A percentile compares a stretch with the other conserved stretches of the same genome.
Evolutionary conservation across 495 filamentous ascomycete species (phyloP).

Genomic region (Staphylotrichum tortipilum): DNA sequence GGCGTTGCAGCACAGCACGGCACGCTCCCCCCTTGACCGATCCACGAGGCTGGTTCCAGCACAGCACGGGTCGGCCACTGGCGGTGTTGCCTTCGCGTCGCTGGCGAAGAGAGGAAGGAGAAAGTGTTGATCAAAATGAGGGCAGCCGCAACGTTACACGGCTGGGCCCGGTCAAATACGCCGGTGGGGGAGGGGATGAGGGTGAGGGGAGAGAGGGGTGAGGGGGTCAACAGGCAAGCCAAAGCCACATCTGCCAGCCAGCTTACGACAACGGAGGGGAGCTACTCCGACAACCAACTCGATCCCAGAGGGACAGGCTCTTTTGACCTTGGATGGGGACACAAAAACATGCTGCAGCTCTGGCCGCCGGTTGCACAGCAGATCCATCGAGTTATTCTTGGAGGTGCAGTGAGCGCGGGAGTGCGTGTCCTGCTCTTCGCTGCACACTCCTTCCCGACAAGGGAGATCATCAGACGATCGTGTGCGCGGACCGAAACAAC

Average conservation of each 20-base stretch:
- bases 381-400: no score
- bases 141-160: slow-evolving; percentile 26
- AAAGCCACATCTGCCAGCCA: no score
- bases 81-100: not conserved
- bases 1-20: not conserved
- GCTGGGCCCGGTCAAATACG: not conserved
- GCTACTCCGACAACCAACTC: no score
- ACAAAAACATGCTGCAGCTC: no score
- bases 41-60: slow-evolving; percentile 3
- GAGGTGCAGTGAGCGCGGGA: no score
- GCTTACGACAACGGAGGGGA: no score
- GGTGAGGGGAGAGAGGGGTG: no score
- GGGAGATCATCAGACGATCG: slow-evolving; percentile 1
- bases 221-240: no score
- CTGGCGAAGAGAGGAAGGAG: not conserved
- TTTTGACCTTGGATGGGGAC: no score
- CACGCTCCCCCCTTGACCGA: no score
- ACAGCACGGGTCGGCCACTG: slow-evolving; percentile 2
- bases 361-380: no score
- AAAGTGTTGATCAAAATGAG: slow-evolving; percentile 8
- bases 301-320: no score
- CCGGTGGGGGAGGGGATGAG: not conserved
- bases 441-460: not conserved
- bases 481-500: not conserved
- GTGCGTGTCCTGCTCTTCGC: not conserved